Evolutionary conservation across 1,284 basidiomycete genomes (phyloP).

Genomic region (Meira miltonrushii): DNA sequence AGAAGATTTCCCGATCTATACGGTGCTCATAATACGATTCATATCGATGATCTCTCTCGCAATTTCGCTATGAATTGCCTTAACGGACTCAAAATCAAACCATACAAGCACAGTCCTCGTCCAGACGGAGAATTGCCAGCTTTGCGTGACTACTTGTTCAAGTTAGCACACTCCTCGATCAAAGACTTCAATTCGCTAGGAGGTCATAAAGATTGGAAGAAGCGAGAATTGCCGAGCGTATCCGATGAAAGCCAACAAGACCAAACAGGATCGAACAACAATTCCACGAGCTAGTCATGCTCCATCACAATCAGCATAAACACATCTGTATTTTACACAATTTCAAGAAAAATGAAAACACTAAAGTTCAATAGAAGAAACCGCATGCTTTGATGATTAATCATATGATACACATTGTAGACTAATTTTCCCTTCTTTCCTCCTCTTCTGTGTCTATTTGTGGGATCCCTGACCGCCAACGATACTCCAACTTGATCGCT

Average conservation of each 20-base stretch:
- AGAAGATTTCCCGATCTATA: constrained; percentile 32
- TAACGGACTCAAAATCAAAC: constrained; percentile 67
- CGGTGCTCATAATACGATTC: constrained; percentile 65
- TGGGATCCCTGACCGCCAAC: constrained; percentile 6
- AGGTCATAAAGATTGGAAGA: constrained; percentile 27
- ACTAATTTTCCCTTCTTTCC: neutral
- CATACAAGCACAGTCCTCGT: constrained; percentile 28
- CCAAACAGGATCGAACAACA: neutral
- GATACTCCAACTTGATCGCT: constrained; percentile 34
- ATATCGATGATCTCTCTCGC: constrained; percentile 71
- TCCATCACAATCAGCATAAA: neutral
- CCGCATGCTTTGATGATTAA: neutral
- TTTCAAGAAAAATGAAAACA: too few relatives aligned
- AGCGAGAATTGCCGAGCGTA: constrained; percentile 13
- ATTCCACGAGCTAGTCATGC: neutral
- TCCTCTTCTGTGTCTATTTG: neutral
- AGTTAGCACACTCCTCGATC: constrained; percentile 28
- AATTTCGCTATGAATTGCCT: constrained; percentile 82
- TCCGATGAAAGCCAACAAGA: neutral
- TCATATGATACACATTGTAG: neutral
- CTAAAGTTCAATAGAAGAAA: neutral
- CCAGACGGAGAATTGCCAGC: constrained; percentile 36
- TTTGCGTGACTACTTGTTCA: constrained; percentile 26
- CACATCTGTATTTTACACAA: neutral
- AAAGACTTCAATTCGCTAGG: constrained; percentile 23